Base-by-base conservation (phyloP, 1,139 yeast species). In the Candida frijolesensis region DNA sequence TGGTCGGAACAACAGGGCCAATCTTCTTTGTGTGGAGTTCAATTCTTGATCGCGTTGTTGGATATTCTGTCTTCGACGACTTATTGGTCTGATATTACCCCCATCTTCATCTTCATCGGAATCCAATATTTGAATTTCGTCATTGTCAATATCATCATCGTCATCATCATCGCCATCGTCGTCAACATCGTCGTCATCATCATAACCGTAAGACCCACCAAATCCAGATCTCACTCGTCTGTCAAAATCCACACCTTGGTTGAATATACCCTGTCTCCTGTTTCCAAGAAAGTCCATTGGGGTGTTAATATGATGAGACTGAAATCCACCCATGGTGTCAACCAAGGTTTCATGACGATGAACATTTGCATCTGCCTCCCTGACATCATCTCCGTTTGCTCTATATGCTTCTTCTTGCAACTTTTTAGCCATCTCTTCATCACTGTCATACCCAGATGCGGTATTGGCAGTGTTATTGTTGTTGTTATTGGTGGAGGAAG, bases 1-100 rank as follows among this genome's bases (percentile, higher is more conserved):
- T 0, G 99, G 99, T 54, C 95, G 76, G 68, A 92, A 94, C 37
- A 94, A 73, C 54, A 79, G 79, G 4, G 97, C 97, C 49, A 94
- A 73, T 50, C 95, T 74, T 53, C 83, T 70, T 61, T 87, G 95
- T 14, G 89, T 84, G 8, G 82, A 74, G 0, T 87, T 79, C 61
- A 83, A 62, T 51, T 71, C 78, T 34, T 53, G 58, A 38, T 64
- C 57, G 46, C 77, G 61, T 11, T 57, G 46, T n/a, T 57, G 56
- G 53, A 74, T 62, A 44, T 62, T 54, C 35, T 64, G 59, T 53
- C 74, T 61, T 59, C 79, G 64, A 49, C 78, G 58, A 4, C 66
- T 62, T 30, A 57, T 44, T 11, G 65, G 64, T 46, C 38, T 14
- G 29, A 48, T 16, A 18, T 29, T 35, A 18, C 14, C 44, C 18